phyloP scores from a whole-genome alignment of 176 grass and related monocot genomes.

The Juncus effusus region DNA sequence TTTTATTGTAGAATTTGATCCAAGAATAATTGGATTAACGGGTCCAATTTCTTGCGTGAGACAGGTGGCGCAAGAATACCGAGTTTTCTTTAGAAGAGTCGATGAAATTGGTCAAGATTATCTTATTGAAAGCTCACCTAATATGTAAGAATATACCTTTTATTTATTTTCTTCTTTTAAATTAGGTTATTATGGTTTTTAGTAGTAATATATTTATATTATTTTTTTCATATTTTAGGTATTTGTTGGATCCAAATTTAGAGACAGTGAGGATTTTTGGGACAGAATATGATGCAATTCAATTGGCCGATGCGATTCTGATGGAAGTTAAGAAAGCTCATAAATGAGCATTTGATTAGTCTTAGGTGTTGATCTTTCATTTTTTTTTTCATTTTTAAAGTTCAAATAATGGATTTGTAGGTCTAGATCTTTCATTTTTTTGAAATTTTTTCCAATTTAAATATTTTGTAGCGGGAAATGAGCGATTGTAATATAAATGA shows the following conservation, averaged over 20 bases:
- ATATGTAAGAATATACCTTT: conserved; percentile 47
- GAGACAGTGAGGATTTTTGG: conserved; percentile 83
- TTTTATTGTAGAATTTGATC: conserved; percentile 66
- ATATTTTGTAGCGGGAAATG: too few relatives aligned
- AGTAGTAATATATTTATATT: conserved; percentile 1
- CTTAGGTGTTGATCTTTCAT: conserved; percentile 16
- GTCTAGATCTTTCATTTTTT: too few relatives aligned
- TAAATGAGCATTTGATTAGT: conserved; percentile 37
- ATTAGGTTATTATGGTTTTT: conserved; percentile 4
- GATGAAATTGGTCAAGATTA: conserved; percentile 83
- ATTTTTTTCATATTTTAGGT: conserved; percentile 50
- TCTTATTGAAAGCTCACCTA: conserved; percentile 83
- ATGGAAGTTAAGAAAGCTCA: conserved; percentile 55
- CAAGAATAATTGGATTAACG: conserved; percentile 85
- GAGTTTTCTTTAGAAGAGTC: conserved; percentile 84
- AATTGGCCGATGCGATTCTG: conserved; percentile 68
- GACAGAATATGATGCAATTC: conserved; percentile 59
- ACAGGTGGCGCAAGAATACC: conserved; percentile 90
- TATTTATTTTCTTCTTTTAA: not conserved
- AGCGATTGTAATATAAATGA: too few relatives aligned
- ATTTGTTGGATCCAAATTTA: conserved; percentile 85
- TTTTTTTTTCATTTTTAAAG: conserved; percentile 31
- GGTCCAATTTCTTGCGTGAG: conserved; percentile 62
- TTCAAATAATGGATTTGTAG: not conserved
- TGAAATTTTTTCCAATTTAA: too few relatives aligned